A percentile compares a stretch with the other conserved stretches of the same genome.
phyloP scores from a whole-genome alignment of 2,329 filamentous ascomycete genomes.

The Penicillium sclerotigenum region DNA sequence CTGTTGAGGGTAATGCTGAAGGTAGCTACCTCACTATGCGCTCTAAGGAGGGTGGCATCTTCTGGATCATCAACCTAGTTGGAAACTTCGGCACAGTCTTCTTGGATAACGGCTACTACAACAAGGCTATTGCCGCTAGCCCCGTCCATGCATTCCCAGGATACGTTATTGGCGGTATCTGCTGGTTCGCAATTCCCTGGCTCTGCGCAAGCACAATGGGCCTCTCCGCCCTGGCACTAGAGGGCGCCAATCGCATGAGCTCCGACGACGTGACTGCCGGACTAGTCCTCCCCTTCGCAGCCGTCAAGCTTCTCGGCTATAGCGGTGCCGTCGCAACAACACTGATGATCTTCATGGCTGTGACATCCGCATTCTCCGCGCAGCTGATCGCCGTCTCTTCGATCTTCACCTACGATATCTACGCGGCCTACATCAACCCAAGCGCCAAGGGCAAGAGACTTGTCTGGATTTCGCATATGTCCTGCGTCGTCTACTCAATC shows the following conservation, averaged over 20 bases:
- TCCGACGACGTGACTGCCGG: slow-evolving; percentile 75
- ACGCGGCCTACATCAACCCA: slow-evolving; percentile 82
- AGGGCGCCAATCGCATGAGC: slow-evolving; percentile 70
- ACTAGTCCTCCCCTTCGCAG: slow-evolving; percentile 78
- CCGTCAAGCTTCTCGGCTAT: slow-evolving; percentile 76
- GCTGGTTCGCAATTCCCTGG: slow-evolving; percentile 93
- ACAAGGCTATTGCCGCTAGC: slow-evolving; percentile 86
- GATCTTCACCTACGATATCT: slow-evolving; percentile 85
- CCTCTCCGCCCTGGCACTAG: slow-evolving; percentile 73
- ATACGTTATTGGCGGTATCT: slow-evolving; percentile 80
- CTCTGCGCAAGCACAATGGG: slow-evolving; percentile 86
- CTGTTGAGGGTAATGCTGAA: slow-evolving; percentile 73
- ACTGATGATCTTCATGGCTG: slow-evolving; percentile 84
- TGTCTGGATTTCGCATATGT: slow-evolving; percentile 74
- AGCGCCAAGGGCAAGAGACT: slow-evolving; percentile 69
- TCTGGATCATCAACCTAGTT: slow-evolving; percentile 87
- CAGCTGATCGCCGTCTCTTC: slow-evolving; percentile 85
- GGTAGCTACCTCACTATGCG: slow-evolving; percentile 87
- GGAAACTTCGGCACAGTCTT: slow-evolving; percentile 65
- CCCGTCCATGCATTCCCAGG: slow-evolving; percentile 83
- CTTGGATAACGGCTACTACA: slow-evolving; percentile 82
- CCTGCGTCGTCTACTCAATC: slow-evolving; percentile 70
- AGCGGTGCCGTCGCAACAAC: slow-evolving; percentile 76
- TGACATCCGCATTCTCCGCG: slow-evolving; percentile 77
- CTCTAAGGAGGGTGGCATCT: slow-evolving; percentile 75